Conservation (phyloP, 805 yeast species). For the Cyberlindnera samutprakarnensis region DNA sequence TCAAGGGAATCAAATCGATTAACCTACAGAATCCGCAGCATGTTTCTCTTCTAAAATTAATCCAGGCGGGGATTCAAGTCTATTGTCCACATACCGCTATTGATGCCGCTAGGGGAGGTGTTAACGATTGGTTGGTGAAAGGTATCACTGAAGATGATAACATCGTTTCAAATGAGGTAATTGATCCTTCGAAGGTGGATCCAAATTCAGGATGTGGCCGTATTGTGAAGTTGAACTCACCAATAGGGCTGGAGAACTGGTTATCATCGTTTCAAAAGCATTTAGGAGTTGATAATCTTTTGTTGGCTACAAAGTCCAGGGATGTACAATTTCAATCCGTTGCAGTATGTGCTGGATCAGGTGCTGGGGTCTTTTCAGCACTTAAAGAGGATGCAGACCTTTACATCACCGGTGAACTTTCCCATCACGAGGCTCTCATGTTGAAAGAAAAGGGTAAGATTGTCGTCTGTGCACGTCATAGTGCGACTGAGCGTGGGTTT, state of each 20-base stretch:
- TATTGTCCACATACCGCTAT: constrained; percentile 96
- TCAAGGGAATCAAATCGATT: constrained; percentile 76
- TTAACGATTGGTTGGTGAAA: constrained; percentile 82
- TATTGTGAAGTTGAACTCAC: constrained; percentile 39
- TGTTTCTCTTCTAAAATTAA: constrained; percentile 58
- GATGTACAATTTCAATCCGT: constrained; percentile 37
- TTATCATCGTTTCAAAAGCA: constrained; percentile 45
- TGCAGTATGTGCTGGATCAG: constrained; percentile 96
- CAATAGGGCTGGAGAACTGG: constrained; percentile 36
- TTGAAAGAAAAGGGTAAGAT: constrained; percentile 64
- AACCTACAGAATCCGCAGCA: constrained; percentile 75
- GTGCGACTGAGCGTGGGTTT: constrained; percentile 90
- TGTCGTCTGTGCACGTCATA: constrained; percentile 78
- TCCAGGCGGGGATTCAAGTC: constrained; percentile 75
- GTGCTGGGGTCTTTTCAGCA: constrained; percentile 83
- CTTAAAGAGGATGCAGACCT: constrained; percentile 43
- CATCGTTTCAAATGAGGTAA: constrained; percentile 25
- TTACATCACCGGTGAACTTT: constrained; percentile 84
- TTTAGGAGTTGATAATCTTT: constrained; percentile 49
- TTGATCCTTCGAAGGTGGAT: constrained; percentile 34
- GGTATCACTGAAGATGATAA: constrained; percentile 36
- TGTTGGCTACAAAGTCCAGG: constrained; percentile 41
- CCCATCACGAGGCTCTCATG: constrained; percentile 84
- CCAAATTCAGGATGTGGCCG: constrained; percentile 79
- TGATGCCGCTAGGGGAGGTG: constrained; percentile 89